Base-by-base conservation (phyloP, 2,329 filamentous ascomycete genomes). In the Diaporthe citriasiana region DNA sequence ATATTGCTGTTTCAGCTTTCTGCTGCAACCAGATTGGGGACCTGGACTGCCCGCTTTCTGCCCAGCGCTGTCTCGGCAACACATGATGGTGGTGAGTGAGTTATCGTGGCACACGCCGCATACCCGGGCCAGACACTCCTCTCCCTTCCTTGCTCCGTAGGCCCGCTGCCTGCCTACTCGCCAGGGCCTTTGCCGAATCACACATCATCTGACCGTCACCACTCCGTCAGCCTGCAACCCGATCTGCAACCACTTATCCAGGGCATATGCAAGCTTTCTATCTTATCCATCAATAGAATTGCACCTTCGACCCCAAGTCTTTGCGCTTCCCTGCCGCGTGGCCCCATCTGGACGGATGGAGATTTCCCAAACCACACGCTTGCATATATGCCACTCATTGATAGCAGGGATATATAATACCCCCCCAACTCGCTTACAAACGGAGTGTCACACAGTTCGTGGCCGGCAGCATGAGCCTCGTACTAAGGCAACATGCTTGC, bases 191-290 rank as follows among this genome's bases (percentile, higher is more conserved):
- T 66, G 63, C 33, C 63, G 30, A 66, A 71, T 56, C 47, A 51
- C 47, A 51, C 45, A 70, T 73, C 63, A 73, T 57, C 56, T 60
- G 71, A 57, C 71, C 65, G 19, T 45, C 47, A 51, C 38, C 65
- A 73, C 27, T 30, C 45, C 71, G 53, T 35, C 55, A 73, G 57
- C 35, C 65, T 73, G 72, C 72, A 60, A 50, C 72, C 72, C 33
- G 40, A 71, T 71, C 72, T 73, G 72, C 72, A 42, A 53, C 72
- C 72, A 63, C 66, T 25, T 55, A 42, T 57, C 30, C 63, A 30
- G 35, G 22, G 19, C 45, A 38, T 22, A 63, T 55, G 71, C 71
- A 42, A n/a, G n/a, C 27, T 50, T 59, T 70, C n/a, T 47, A 30
- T 55, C 35, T 19, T 47, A 15, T 56, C 51, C 33, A 53, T 51